Conservation (phyloP, 83 land plant species). For the Picea abies region DNA sequence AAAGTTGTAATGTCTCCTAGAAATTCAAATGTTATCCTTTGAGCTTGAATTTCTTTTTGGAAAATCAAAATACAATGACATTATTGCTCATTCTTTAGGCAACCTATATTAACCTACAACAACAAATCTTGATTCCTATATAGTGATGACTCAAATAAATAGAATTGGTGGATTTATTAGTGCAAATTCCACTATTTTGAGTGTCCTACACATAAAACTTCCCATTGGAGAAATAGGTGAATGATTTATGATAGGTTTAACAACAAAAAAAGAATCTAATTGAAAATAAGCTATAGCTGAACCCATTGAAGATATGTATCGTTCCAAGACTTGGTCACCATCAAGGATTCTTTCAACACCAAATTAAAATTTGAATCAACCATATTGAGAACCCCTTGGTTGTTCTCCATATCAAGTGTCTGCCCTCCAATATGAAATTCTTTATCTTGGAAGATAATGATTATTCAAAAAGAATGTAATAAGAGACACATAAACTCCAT, state of each 20-base stretch:
- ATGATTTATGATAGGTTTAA: constrained; percentile 62
- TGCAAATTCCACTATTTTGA: constrained; percentile 45
- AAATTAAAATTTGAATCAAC: constrained; percentile 75
- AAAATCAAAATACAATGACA: too few relatives aligned
- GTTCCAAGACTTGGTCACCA: constrained; percentile 81
- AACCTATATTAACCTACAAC: constrained; percentile 69
- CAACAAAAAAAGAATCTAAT: constrained; percentile 75
- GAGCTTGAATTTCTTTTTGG: too few relatives aligned
- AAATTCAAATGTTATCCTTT: too few relatives aligned
- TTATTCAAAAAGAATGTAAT: constrained; percentile 60
- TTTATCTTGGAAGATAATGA: constrained; percentile 51
- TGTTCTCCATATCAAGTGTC: too few relatives aligned
- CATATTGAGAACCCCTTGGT: constrained; percentile 34
- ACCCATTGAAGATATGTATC: constrained; percentile 53
- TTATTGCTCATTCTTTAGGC: constrained; percentile 12
- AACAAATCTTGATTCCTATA: constrained; percentile 63
- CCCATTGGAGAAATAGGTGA: constrained; percentile 38
- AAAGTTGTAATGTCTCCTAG: too few relatives aligned
- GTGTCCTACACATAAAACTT: constrained; percentile 21
- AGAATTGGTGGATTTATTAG: constrained; percentile 53
- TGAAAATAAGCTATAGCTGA: constrained; percentile 83
- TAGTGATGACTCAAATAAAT: constrained; percentile 50
- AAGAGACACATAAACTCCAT: constrained; percentile 80
- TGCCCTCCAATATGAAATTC: constrained; percentile 67
- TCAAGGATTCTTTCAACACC: constrained; percentile 63